Evolutionary conservation across 331 rosid genomes (phyloP).

Genomic region (Quercus tomentella): DNA sequence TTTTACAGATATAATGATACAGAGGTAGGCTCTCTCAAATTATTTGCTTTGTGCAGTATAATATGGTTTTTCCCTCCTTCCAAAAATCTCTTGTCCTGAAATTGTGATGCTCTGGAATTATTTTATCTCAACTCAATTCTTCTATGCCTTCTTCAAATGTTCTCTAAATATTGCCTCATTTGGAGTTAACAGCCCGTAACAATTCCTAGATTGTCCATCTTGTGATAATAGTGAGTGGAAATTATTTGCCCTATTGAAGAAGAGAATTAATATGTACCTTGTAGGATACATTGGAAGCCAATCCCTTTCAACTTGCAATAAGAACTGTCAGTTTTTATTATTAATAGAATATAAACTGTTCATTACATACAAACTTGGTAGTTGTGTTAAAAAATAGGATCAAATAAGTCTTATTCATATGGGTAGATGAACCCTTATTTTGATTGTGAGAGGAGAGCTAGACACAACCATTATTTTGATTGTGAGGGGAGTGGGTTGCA

Average conservation of each 20-base stretch:
- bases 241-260: not conserved
- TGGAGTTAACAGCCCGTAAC: not conserved
- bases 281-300: not conserved
- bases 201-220: not conserved
- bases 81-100: not conserved
- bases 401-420: not conserved
- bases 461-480: not conserved
- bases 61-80: not conserved
- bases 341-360: not conserved
- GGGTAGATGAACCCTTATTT: too few relatives aligned
- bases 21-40: slow-evolving; percentile 34
- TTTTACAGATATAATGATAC: slow-evolving; percentile 26
- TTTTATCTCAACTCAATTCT: not conserved
- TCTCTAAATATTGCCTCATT: not conserved
- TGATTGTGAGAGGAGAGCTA: too few relatives aligned
- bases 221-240: not conserved
- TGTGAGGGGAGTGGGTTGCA: not conserved
- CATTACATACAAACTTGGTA: not conserved
- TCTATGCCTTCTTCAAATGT: not conserved
- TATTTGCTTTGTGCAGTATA: not conserved
- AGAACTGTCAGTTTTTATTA: not conserved
- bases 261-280: not conserved
- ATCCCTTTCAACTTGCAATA: not conserved
- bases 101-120: not conserved
- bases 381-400: not conserved